Evolutionary conservation across 345 rosid species (phyloP), one percentile per base, ranked within the genome.

Genomic region (Eucalyptus pauciflora): DNA sequence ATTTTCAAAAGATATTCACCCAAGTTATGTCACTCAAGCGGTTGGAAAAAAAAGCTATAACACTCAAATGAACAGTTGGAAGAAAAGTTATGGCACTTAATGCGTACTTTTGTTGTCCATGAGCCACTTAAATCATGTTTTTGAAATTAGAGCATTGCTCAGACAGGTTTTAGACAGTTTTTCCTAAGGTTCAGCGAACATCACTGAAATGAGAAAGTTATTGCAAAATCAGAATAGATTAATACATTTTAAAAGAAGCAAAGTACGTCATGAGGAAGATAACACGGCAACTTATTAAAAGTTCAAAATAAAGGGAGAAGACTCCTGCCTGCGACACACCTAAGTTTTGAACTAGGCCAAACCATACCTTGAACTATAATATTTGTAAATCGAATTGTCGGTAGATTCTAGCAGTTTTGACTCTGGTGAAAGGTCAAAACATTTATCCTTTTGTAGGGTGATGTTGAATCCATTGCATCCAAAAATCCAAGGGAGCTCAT

Each of bases 381-480:
- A 51, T 51, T 16, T 71, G 81, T 5, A 71, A 18, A 33, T 71
- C 25, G 81, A 33, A 43, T 17, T 71, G 45, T 33, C 13, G 81
- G 81, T 37, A 14, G 81, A 71, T 17, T 37, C 2, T 8, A 33
- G 81, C 46, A 71, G 22, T 71, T 71, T 71, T 37, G 46, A 71
- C 81, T 71, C 10, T 10, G 45, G 41, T 33, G 81, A 71, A 43
- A 71, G 46, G 54, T 16, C 54, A 51, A 51, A 16, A 51, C 54
- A 3, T 37, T 37, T 43, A 27, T 9, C 43, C 46, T 71, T 3
- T 37, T 71, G 46, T 37, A 96, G 97, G 99, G 99, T 76, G 98
- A 98, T 92, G 99, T 98, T 86, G 99, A 97, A 93, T 98, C 99
- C 27, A 97, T 98, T 92, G 99, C 99, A 31, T 97, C 99, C 11